A percentile compares a stretch with the other conserved stretches of the same genome.
These are phyloP conservation scores for Podosphaera xanthii DNA, from an alignment of 2,329 filamentous ascomycete species.

Conservation along the genomic window DNA sequence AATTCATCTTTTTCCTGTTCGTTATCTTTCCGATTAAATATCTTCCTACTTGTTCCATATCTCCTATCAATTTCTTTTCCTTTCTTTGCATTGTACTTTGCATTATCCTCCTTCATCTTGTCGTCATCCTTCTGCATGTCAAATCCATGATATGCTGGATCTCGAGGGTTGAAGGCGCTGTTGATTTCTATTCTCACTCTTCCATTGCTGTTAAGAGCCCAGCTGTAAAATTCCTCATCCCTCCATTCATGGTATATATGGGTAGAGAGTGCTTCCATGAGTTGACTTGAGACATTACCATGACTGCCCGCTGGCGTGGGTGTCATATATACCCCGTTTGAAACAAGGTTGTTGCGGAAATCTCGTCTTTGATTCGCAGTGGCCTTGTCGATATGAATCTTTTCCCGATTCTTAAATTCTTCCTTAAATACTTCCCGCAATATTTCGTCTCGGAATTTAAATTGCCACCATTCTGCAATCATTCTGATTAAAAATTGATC, in stretches of 20 bases:
- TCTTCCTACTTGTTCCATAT: too few species aligned
- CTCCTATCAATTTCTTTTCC: background rate
- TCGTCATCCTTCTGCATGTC: background rate
- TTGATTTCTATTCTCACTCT: too few species aligned
- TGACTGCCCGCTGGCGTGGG: background rate
- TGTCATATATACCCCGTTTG: background rate
- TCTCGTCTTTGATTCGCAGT: too few species aligned
- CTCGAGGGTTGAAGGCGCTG: background rate
- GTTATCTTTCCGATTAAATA: background rate
- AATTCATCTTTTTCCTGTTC: background rate
- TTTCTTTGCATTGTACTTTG: background rate
- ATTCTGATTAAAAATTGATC: background rate
- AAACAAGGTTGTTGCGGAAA: too few species aligned
- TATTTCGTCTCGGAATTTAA: background rate
- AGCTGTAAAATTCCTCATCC: too few species aligned
- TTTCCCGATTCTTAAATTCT: background rate
- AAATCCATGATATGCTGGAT: background rate
- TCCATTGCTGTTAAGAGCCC: too few species aligned
- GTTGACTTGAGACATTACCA: background rate
- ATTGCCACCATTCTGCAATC: background rate
- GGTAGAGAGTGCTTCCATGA: background rate
- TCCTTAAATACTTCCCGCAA: background rate
- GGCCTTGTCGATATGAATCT: too few species aligned
- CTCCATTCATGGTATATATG: too few species aligned
- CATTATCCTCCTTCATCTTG: background rate